Evolutionary conservation across 768 basidiomycete genomes (phyloP), one percentile per base, ranked within the genome.

Genomic region (Dendrothele bispora): DNA sequence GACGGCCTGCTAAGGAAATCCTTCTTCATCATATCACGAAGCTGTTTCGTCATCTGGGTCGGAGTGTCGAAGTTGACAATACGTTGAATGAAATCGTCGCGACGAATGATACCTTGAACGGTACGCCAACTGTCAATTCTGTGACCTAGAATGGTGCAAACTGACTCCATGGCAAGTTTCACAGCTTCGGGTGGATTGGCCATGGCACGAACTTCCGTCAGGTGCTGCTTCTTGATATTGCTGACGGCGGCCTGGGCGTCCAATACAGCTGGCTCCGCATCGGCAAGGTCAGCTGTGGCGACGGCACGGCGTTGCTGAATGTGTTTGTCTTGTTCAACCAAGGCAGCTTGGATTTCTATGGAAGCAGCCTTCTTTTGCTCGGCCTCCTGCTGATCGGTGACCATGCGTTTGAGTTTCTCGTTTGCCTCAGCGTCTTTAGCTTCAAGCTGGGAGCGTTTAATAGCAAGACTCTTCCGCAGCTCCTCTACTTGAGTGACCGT

Each of bases 401-500:
- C 94, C 95, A 99, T 98, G 48, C 92, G 91, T 65, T 91, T 86
- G 32, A 99, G 78, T 69, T 99, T 99, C 61, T 92, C 91, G 65
- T 99, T 98, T 10, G 97, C 97, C 67, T 98, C 91, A 1, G 83
- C 83, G 58, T 97, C 80, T 74, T 99, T 99, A 21, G 90, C 87
- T 62, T 94, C 83, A 25, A 99, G 79, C 58, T 98, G 94, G 3
- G 86, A 82, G 17, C 91, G 84, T 67, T 99, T 99, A 58, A 87
- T 85, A 2, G 97, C 95, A 30, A 98, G 82, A 63, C 94, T 97
- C 70, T 90, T 91, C 46, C 95, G 82, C 22, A 99, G 79, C 59
- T 98, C 90, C 67, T 98, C 97, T 28, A 99, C 97, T 63, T 98
- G 95, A 1, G 86, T 88, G 51, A 99, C 95, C 0, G 97, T 99